phyloP scores from a whole-genome alignment of 257 asterid species.

The Capsicum baccatum region DNA sequence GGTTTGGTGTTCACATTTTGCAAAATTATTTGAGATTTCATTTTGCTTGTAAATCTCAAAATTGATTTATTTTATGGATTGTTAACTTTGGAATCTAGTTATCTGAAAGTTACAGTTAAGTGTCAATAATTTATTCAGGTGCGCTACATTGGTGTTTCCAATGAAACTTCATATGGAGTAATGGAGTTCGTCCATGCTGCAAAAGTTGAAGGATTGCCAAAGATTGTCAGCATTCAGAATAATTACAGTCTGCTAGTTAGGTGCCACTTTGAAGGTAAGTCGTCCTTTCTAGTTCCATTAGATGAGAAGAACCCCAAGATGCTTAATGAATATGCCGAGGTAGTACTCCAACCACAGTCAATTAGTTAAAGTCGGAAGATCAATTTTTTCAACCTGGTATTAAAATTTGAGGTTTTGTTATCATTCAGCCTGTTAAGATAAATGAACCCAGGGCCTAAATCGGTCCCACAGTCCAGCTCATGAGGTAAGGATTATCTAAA shows the following conservation, averaged over 20 bases:
- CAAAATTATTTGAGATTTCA: not conserved
- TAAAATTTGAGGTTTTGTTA: not conserved
- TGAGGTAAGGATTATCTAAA: not conserved
- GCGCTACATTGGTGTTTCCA: slow-evolving; percentile 90
- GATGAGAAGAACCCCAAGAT: slow-evolving; percentile 5
- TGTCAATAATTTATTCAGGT: slow-evolving; percentile 56
- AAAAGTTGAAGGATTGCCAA: slow-evolving; percentile 82
- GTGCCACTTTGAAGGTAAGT: slow-evolving; percentile 84
- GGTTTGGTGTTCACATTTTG: not conserved
- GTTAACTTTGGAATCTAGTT: slow-evolving; percentile 13
- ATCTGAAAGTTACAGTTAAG: not conserved
- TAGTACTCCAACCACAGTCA: not conserved
- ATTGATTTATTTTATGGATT: not conserved
- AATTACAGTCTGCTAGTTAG: slow-evolving; percentile 80
- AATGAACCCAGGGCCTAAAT: not conserved
- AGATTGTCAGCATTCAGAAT: slow-evolving; percentile 91
- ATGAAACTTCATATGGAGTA: slow-evolving; percentile 94
- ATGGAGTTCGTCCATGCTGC: slow-evolving; percentile 96
- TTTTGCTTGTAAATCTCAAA: slow-evolving; percentile 14
- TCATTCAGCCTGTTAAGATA: not conserved
- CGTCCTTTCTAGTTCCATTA: slow-evolving; percentile 2
- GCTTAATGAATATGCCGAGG: not conserved
- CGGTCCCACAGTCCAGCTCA: not conserved
- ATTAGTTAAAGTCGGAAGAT: not conserved
- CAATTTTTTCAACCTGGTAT: slow-evolving; percentile 4